Base-by-base conservation (phyloP, 202 grass and related monocot genomes). In the Thinopyrum obtusiflorum region DNA sequence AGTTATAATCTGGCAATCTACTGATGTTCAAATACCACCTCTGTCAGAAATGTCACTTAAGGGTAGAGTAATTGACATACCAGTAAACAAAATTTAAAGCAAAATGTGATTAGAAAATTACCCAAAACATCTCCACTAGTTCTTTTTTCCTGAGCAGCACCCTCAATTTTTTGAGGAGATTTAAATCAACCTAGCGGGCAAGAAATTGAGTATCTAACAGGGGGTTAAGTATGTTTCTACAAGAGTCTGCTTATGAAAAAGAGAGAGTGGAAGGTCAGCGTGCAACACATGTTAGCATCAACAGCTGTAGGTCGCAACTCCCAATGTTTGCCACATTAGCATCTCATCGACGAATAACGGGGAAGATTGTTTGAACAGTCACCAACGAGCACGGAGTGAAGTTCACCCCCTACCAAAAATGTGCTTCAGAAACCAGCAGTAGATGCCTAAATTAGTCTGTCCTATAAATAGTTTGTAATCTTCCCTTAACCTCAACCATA, bases 241-340 rank as follows among this genome's bases (percentile, higher is more conserved):
- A 53, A 53, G 49, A 53, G 49, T 6, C 49, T 53, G 49, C 17
- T 53, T 53, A 53, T 53, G 49, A 18, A 53, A 53, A 53, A 53
- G 49, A 53, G 44, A 46, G 14, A 53, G 49, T 53, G 14, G 15
- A 78, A 31, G 31, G 29, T 25, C 71, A 40, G 39, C 7, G 51
- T 79, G 29, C 7, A 66, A 86, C 71, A 36, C 51, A 66, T 65
- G 68, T 55, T 55, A 47, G 49, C 62, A 75, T 61, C 4, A 72
- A 63, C 17, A 73, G 13, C 61, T 15, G 7, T 71, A 12, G 11
- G n/a, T n/a, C 18, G 18, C 20, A 57, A n/a, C 7, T 69, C 36
- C 73, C 55, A 69, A 60, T 42, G 37, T 46, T 65, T 25, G 35
- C 68, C 35, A 40, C 35, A 25, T 63, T 23, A 64, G 21, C 61